Evolutionary conservation across 1,139 yeast species (phyloP).

Genomic region (Pichia sp.): DNA sequence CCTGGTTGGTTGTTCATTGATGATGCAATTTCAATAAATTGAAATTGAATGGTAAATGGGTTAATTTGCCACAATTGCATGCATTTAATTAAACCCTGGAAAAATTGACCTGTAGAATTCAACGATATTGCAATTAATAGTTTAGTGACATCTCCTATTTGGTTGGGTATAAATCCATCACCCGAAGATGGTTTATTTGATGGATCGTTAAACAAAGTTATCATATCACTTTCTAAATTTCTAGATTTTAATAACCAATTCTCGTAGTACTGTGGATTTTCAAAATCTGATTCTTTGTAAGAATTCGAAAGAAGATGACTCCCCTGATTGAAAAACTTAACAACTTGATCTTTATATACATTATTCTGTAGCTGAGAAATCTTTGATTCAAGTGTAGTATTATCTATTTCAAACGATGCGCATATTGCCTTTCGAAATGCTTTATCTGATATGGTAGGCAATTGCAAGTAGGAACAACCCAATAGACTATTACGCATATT

Average conservation of each 20-base stretch:
- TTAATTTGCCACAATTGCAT: constrained; percentile 31
- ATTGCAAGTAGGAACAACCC: constrained; percentile 12
- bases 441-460: constrained; percentile 21
- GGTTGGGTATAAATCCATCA: constrained; percentile 13
- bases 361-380: constrained; percentile 6
- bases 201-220: constrained; percentile 3
- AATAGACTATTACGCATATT: constrained; percentile 13
- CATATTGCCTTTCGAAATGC: constrained; percentile 14
- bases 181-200: neutral
- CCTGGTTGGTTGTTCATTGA: constrained; percentile 1
- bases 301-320: constrained; percentile 13
- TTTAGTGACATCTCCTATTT: constrained; percentile 11
- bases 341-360: constrained; percentile 22
- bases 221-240: constrained; percentile 16
- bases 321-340: constrained; percentile 13
- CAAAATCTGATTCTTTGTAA: constrained; percentile 24
- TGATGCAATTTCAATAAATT: constrained; percentile 14
- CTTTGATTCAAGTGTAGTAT: constrained; percentile 3
- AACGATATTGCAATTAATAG: constrained; percentile 18
- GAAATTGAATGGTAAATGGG: constrained; percentile 26
- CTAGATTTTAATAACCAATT: constrained; percentile 24
- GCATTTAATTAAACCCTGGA: constrained; percentile 27
- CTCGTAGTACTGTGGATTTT: constrained; percentile 18
- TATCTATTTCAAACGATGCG: constrained; percentile 14
- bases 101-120: constrained; percentile 22